These are phyloP conservation scores for Trifolium pratense DNA, from an alignment of 306 rosid genomes.

Conservation along the genomic window DNA sequence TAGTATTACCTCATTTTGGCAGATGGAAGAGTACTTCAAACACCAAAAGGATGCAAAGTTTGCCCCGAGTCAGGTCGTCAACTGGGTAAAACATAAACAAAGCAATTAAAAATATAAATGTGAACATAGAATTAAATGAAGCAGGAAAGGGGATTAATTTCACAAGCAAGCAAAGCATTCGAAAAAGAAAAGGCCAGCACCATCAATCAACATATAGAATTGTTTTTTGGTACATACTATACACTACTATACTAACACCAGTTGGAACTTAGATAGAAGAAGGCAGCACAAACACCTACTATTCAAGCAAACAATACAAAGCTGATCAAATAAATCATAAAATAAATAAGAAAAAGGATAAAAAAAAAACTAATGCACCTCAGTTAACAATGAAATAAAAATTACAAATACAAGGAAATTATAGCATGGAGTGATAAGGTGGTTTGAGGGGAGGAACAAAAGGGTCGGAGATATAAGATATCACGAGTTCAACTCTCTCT, in stretches of 20 bases:
- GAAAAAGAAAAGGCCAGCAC: neutral
- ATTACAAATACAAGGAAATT: no score
- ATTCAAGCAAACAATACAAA: constrained; percentile 2
- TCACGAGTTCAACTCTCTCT: no score
- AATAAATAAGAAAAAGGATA: neutral
- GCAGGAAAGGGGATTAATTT: constrained; percentile 10
- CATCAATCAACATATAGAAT: constrained; percentile 10
- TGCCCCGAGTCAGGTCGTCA: constrained; percentile 41
- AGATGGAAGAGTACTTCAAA: constrained; percentile 45
- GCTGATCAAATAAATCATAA: neutral
- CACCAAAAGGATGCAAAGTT: constrained; percentile 41
- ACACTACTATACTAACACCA: neutral
- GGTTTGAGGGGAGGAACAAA: no score
- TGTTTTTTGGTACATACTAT: neutral
- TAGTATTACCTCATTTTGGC: constrained; percentile 67
- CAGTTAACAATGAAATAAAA: no score
- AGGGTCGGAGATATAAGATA: no score
- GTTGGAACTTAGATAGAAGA: neutral
- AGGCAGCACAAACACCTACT: neutral
- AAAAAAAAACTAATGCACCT: no score
- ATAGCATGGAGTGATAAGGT: no score
- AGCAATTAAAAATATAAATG: constrained; percentile 2
- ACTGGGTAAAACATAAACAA: constrained; percentile 42
- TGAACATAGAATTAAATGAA: constrained; percentile 26
- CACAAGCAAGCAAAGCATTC: constrained; percentile 17